Conservation (phyloP, 2,329 filamentous ascomycete species). For the Fusarium sp. region DNA sequence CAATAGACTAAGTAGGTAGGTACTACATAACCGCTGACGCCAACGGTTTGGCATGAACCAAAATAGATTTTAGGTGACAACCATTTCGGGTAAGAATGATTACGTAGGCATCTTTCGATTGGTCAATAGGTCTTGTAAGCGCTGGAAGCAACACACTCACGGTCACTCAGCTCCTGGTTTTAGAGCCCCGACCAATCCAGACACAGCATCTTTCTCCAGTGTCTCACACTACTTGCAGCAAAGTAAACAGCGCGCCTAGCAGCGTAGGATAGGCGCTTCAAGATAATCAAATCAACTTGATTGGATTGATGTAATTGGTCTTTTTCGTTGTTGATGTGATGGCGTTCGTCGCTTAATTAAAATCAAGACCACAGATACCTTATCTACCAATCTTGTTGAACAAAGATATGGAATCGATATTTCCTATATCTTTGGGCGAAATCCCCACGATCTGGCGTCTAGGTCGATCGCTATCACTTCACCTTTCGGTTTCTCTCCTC, state of each 20-base stretch:
- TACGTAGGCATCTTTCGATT: slow-evolving; percentile 28
- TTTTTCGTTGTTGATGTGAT: slow-evolving; percentile 5
- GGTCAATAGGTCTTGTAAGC: slow-evolving; percentile 34
- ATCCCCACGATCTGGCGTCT: slow-evolving; percentile 1
- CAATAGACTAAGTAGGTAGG: not conserved
- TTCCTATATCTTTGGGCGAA: slow-evolving; percentile 40
- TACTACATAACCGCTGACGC: slow-evolving; percentile 38
- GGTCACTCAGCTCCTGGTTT: slow-evolving; percentile 4
- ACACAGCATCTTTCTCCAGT: slow-evolving; percentile 17
- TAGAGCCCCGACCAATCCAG: slow-evolving; percentile 36
- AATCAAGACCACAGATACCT: not conserved
- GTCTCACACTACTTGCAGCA: slow-evolving; percentile 31
- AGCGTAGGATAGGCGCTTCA: slow-evolving; percentile 45
- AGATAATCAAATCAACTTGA: slow-evolving; percentile 21
- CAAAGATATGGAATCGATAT: slow-evolving; percentile 23
- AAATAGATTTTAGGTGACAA: slow-evolving; percentile 35
- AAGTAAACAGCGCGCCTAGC: slow-evolving; percentile 41
- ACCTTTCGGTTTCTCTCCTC: slow-evolving; percentile 6
- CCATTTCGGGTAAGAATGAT: slow-evolving; percentile 15
- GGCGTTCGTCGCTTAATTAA: slow-evolving; percentile 33
- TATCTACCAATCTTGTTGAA: slow-evolving; percentile 1
- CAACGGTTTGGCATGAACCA: slow-evolving; percentile 28
- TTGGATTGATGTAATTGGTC: slow-evolving; percentile 35
- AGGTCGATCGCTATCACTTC: slow-evolving; percentile 4
- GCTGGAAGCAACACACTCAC: slow-evolving; percentile 29